phyloP scores from a whole-genome alignment of 768 basidiomycete genomes.

The Lyophyllum atratum region DNA sequence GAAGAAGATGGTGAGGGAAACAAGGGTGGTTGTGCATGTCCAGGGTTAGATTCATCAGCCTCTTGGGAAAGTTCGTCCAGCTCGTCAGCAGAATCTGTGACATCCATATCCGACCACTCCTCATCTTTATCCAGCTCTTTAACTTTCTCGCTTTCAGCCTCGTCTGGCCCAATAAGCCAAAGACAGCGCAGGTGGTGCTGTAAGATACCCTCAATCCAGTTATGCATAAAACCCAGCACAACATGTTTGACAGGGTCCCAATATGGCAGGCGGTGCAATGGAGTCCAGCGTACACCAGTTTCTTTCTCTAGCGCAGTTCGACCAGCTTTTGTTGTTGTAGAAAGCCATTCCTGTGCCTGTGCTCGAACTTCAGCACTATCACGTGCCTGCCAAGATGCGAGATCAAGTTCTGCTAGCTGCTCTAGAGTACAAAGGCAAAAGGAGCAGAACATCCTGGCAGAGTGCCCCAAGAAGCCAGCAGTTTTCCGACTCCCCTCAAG shows the following conservation, averaged over 20 bases:
- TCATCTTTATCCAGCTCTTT: constrained; percentile 15
- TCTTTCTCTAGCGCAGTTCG: constrained; percentile 3
- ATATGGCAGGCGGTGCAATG: constrained; percentile 25
- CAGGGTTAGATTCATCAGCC: constrained; percentile 6
- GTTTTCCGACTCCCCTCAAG: too few species aligned
- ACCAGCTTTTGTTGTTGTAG: constrained; percentile 10
- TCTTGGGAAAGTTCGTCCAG: constrained; percentile 11
- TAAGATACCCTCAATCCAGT: constrained; percentile 25
- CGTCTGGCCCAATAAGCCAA: constrained; percentile 21
- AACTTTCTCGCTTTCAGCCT: constrained; percentile 1
- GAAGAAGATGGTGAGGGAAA: not conserved
- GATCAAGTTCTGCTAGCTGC: constrained; percentile 19
- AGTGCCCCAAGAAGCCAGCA: constrained; percentile 17
- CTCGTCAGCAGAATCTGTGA: too few species aligned
- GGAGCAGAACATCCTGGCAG: constrained; percentile 6
- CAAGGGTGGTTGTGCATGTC: not conserved
- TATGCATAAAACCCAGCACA: too few species aligned
- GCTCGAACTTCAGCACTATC: not conserved
- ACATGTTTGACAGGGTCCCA: too few species aligned
- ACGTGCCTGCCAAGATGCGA: too few species aligned
- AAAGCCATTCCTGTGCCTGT: constrained; percentile 15
- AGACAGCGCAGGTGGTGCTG: constrained; percentile 19
- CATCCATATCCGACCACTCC: constrained; percentile 17
- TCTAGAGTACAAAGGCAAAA: constrained; percentile 19
- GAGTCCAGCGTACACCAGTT: constrained; percentile 30